A percentile compares a stretch with the other conserved stretches of the same genome.
These are phyloP conservation scores for Penicillium sp. DNA, from an alignment of 2,329 filamentous ascomycete species.

Conservation along the genomic window DNA sequence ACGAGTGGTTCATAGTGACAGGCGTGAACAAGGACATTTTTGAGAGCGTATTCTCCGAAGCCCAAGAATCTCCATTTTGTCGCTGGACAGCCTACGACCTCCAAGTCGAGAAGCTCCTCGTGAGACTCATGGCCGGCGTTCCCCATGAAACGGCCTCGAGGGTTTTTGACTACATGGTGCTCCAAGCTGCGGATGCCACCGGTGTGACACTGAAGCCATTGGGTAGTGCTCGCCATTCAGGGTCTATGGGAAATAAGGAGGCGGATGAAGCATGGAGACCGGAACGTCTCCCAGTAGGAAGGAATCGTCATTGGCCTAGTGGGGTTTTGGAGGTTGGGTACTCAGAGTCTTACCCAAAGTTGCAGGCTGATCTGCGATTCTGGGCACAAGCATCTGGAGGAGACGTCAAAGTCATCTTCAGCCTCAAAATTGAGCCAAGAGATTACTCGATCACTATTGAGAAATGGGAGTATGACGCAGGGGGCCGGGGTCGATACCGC, in stretches of 20 bases:
- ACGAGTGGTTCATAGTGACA: not conserved
- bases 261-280: slow-evolving; percentile 13
- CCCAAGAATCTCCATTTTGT: slow-evolving; percentile 5
- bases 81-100: slow-evolving; percentile 11
- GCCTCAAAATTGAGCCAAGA: slow-evolving; percentile 8
- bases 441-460: slow-evolving; percentile 10
- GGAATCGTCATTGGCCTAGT: slow-evolving; percentile 10
- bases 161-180: not conserved
- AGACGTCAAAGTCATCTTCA: slow-evolving; percentile 11
- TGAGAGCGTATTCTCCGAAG: not conserved
- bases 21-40: not conserved
- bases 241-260: slow-evolving; percentile 8
- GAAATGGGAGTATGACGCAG: slow-evolving; percentile 5
- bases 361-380: slow-evolving; percentile 12
- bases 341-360: slow-evolving; percentile 11
- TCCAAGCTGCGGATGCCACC: not conserved
- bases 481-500: too few species aligned
- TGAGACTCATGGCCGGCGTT: not conserved
- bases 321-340: slow-evolving; percentile 13
- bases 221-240: slow-evolving; percentile 7
- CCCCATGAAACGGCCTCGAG: not conserved
- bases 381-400: slow-evolving; percentile 11
- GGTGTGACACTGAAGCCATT: not conserved
- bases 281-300: not conserved
- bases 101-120: not conserved